phyloP scores from a whole-genome alignment of 2,329 filamentous ascomycete genomes.

The Penicillium sp. region DNA sequence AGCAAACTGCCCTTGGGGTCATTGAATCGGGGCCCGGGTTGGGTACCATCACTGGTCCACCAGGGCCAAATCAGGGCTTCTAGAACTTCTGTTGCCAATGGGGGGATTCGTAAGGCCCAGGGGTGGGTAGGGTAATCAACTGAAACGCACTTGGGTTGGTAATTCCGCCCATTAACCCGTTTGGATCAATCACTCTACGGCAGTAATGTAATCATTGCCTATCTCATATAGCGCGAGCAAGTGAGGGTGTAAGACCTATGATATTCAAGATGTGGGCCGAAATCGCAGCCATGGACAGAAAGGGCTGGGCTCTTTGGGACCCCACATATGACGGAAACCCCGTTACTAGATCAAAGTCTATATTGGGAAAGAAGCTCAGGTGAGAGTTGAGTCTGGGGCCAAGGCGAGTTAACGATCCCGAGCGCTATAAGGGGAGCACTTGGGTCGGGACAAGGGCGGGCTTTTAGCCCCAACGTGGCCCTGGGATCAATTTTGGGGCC shows the following conservation, averaged over 20 bases:
- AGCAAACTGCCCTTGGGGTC: conserved; percentile 20
- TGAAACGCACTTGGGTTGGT: conserved; percentile 12
- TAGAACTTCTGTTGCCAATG: conserved; percentile 20
- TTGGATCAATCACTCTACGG: conserved; percentile 3
- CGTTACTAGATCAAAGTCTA: conserved; percentile 14
- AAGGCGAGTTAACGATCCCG: conserved; percentile 22
- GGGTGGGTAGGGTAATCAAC: conserved; percentile 4
- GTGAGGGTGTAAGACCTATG: conserved; percentile 12
- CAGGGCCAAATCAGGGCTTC: conserved; percentile 12
- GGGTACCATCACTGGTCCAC: conserved; percentile 16
- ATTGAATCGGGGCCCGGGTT: conserved; percentile 14
- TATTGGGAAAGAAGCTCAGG: conserved; percentile 11
- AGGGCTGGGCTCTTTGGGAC: conserved; percentile 16
- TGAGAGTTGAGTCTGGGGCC: conserved; percentile 17
- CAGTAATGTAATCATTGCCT: conserved; percentile 13
- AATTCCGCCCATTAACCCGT: conserved; percentile 8
- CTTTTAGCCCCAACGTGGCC: conserved; percentile 24
- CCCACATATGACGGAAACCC: conserved; percentile 23
- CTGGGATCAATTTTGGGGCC: conserved; percentile 20
- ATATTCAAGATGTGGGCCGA: conserved; percentile 24
- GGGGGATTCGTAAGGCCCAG: conserved; percentile 2
- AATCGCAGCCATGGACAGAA: conserved; percentile 9
- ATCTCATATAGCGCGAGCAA: conserved; percentile 7
- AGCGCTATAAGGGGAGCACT: conserved; percentile 13
- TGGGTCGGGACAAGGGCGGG: conserved; percentile 11